These are phyloP conservation scores for Schizosaccharomyces cryophilus DNA, from an alignment of 805 yeast genomes.

Conservation along the genomic window DNA sequence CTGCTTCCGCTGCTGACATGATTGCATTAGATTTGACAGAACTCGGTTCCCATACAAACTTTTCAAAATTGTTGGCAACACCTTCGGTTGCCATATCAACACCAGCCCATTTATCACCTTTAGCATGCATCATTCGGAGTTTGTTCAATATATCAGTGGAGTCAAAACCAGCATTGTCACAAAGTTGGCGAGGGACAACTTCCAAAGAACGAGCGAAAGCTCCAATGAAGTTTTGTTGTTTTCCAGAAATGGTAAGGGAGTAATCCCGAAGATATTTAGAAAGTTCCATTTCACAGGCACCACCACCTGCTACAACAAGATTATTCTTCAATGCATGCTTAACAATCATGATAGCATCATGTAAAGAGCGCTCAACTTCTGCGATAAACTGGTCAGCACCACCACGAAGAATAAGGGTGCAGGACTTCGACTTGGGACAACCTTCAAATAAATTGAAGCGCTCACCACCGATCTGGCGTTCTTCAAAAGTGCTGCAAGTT, in stretches of 20 bases:
- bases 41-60: conserved; percentile 94
- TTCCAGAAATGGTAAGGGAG: conserved; percentile 75
- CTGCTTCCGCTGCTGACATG: conserved; percentile 90
- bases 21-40: conserved; percentile 83
- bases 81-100: conserved; percentile 66
- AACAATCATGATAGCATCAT: conserved; percentile 96
- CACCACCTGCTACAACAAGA: conserved; percentile 91
- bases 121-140: conserved; percentile 79
- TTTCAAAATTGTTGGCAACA: conserved; percentile 61
- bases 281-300: conserved; percentile 94
- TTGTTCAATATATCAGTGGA: conserved; percentile 83
- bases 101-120: conserved; percentile 80
- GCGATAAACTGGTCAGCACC: conserved; percentile 97
- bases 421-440: conserved; percentile 75
- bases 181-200: conserved; percentile 85
- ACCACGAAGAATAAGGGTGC: conserved; percentile 82
- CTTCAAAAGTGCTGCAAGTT: conserved; percentile 67
- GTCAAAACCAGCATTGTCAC: conserved; percentile 98
- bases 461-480: conserved; percentile 85
- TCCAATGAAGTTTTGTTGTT: conserved; percentile 75
- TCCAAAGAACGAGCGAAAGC: conserved; percentile 90
- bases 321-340: conserved; percentile 78
- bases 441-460: conserved; percentile 84
- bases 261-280: conserved; percentile 70
- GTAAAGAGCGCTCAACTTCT: conserved; percentile 90